Evolutionary conservation across 768 basidiomycete genomes (phyloP).

Genomic region (Auricularia sp.): DNA sequence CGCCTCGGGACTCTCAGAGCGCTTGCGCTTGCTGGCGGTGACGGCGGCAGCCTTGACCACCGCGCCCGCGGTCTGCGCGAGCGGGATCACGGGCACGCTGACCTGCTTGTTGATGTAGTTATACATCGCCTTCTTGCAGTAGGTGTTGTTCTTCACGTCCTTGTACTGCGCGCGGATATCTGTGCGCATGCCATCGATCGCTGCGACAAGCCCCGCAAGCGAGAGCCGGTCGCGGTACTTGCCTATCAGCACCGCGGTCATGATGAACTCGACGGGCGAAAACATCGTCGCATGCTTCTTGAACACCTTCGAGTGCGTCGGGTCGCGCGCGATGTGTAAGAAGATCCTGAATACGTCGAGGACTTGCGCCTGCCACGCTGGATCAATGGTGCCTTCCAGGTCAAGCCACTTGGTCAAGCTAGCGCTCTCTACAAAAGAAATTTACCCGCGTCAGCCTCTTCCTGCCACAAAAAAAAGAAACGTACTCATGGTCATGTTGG

Average conservation of each 20-base stretch:
- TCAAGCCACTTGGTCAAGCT: neutral
- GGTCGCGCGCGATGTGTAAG: neutral
- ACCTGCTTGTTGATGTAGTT: neutral
- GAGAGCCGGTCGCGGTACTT: neutral
- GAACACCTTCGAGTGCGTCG: neutral
- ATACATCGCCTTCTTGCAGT: neutral
- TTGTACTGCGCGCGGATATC: neutral
- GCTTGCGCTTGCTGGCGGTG: neutral
- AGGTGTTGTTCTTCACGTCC: neutral
- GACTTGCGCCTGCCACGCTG: neutral
- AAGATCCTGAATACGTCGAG: neutral
- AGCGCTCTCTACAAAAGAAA: neutral
- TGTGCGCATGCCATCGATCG: neutral
- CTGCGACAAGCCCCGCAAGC: neutral
- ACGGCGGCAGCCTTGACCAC: neutral
- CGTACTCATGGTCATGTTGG: neutral
- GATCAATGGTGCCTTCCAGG: neutral
- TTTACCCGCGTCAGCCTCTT: neutral
- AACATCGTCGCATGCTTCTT: neutral
- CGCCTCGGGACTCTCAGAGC: neutral
- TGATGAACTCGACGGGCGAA: neutral
- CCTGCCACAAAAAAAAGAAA: neutral
- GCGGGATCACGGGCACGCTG: neutral
- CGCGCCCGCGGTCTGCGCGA: neutral
- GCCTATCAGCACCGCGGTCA: neutral